A percentile compares a stretch with the other conserved stretches of the same genome.
These are phyloP conservation scores for Aulographum hederae DNA, from an alignment of 2,329 filamentous ascomycete species.

Conservation along the genomic window DNA sequence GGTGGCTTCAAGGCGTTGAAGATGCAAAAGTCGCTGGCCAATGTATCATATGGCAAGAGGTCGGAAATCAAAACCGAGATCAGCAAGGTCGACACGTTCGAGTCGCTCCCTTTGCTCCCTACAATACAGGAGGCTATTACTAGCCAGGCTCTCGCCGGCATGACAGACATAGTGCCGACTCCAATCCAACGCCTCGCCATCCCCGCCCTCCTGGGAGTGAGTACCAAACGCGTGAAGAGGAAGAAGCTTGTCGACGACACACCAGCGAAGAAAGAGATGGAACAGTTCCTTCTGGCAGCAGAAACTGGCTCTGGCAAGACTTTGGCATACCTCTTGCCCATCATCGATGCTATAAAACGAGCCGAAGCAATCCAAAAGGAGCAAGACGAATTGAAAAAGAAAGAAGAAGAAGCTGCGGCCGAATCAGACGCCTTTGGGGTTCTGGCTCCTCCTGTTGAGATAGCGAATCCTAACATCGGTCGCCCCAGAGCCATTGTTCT, in stretches of 20 bases:
- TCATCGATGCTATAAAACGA: constrained; percentile 68
- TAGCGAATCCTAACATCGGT: constrained; percentile 42
- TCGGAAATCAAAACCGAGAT: constrained; percentile 42
- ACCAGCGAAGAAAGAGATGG: constrained; percentile 27
- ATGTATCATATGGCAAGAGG: constrained; percentile 56
- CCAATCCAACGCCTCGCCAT: constrained; percentile 83
- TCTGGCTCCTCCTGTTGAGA: constrained; percentile 30
- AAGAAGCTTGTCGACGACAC: constrained; percentile 11
- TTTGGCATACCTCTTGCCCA: constrained; percentile 73
- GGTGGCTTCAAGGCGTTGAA: constrained; percentile 65
- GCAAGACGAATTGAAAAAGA: constrained; percentile 18
- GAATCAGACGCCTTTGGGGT: constrained; percentile 38
- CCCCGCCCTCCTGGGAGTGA: constrained; percentile 52
- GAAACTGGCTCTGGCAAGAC: constrained; percentile 98
- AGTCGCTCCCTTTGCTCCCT: constrained; percentile 61
- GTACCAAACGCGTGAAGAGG: constrained; percentile 17
- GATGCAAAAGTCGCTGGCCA: constrained; percentile 70
- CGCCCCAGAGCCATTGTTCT: constrained; percentile 72
- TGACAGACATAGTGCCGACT: constrained; percentile 64
- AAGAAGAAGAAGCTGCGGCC: constrained; percentile 8
- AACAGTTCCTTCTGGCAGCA: constrained; percentile 68
- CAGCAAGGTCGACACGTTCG: constrained; percentile 56
- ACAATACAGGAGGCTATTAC: constrained; percentile 49
- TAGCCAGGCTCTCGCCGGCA: constrained; percentile 46
- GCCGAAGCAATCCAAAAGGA: constrained; percentile 40